Base-by-base conservation (phyloP, 495 filamentous ascomycete species). In the Beverwykella pulmonaria region DNA sequence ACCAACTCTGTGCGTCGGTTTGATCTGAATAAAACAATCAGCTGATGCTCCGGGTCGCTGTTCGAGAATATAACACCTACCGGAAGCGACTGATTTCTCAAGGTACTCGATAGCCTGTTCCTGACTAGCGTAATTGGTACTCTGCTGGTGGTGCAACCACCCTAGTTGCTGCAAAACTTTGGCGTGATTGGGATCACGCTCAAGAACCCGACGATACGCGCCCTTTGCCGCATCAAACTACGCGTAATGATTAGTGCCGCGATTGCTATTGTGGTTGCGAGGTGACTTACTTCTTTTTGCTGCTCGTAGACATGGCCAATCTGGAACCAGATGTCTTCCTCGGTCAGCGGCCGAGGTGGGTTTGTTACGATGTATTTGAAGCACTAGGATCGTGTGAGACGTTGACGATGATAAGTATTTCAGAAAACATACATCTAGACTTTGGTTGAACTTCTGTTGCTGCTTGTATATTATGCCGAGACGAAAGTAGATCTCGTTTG, bases 291-390 rank as follows among this genome's bases (percentile, higher is more conserved):
- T 71, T 98, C 94, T 82, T 98, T 98, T 75, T 97, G 93, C 71
- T 98, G 95, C 71, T 99, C 94, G 75, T 99, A 92, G 52, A 99
- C 94, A 77, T 99, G 94, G 25, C 94, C 94, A 70, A 99, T 98
- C 76, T 99, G 94, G 79, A 99, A 99, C 93, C 93, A 98, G 64
- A 99, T 99, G 73, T 99, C 94, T 75, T 97, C 94, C 74, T 98
- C 93, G 1, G 92, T 98, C 75, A 99, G 78, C 17, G 94, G 94
- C 3, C 92, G 85, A 9, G 94, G 94, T 20, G 94, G 95, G 50
- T 96, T 92, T 61, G 86, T 90, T 58, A 97, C 92, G 63, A 99
- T 99, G 75, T 96, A 99, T 77, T 92, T 92, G 77, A 99, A 99
- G 78, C 94, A 99, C 92, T 97, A 7, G 27, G 26, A 32, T 22